phyloP scores from a whole-genome alignment of 257 asterid species.

The Paraleonurus japonicus region DNA sequence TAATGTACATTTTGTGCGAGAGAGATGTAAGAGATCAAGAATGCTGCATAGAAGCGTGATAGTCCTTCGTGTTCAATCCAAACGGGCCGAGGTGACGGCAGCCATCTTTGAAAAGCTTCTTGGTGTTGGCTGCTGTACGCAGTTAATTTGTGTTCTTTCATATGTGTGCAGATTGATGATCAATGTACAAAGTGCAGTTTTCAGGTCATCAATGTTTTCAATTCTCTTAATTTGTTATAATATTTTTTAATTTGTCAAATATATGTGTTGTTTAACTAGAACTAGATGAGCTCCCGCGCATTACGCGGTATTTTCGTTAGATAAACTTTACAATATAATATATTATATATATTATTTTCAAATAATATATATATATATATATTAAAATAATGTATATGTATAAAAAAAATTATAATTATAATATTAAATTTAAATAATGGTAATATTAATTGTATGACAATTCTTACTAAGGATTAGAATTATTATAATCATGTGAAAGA shows the following conservation, averaged over 20 bases:
- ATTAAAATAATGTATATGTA: no score
- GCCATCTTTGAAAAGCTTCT: constrained; percentile 35
- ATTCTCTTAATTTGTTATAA: background rate
- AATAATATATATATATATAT: no score
- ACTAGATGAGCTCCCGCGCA: no score
- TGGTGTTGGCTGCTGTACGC: constrained; percentile 25
- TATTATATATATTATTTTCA: no score
- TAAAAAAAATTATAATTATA: no score
- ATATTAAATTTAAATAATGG: no score
- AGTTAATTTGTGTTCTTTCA: constrained; percentile 27
- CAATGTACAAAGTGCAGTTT: constrained; percentile 24
- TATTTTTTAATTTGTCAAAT: background rate
- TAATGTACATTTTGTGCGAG: background rate
- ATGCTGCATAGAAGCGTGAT: constrained; percentile 5
- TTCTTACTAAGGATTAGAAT: no score
- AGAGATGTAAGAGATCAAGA: background rate
- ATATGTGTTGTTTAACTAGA: background rate
- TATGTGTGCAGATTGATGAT: constrained; percentile 28
- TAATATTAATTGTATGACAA: no score
- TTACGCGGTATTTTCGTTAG: no score
- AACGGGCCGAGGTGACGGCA: constrained; percentile 16
- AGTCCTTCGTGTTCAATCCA: constrained; percentile 3
- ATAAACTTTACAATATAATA: no score
- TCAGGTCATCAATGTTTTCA: constrained; percentile 16
- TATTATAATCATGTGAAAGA: no score